Base-by-base conservation (phyloP, 225 moss, liverwort and hornwort species). In the Bryum argenteum region DNA sequence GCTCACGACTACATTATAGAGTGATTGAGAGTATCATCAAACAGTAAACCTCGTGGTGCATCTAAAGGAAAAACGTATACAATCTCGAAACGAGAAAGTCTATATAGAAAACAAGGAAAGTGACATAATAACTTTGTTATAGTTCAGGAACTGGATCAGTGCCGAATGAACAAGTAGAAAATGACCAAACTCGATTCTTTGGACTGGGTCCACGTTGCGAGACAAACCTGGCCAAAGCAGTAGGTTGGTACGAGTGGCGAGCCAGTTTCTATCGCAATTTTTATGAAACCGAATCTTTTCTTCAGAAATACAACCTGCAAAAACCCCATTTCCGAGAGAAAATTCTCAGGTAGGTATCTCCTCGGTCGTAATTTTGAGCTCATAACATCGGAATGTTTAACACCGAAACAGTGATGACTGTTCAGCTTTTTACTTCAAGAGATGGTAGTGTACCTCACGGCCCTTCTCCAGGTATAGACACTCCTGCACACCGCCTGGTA, bases 401-500 rank as follows among this genome's bases (percentile, higher is more conserved):
- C 43, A 45, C 11, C 37, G 45, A 58, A 24, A 67, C 6, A 61
- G 28, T 11, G 39, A 13, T 62, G 16, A 18, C 37, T 22, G 41
- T 66, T 65, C 57, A 28, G 22, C 26, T 54, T 53, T 28, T 3
- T 38, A 13, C 8, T 58, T 54, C 52, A 11, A 65, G 2, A 8
- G 53, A 22, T 74, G 8, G 62, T 70, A 2, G 61, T 50, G 70
- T 45, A 39, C 92, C 95, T 95, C 95, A 52, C 85, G 87, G 42
- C 84, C 89, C 66, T 71, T 11, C 76, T 89, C 66, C 81, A 96
- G 70, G 78, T 77, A 93, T 4, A 94, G 78, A 68, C 86, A 86
- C 86, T 97, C 94, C 68, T 89, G 97, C 63, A 97, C 94, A 67
- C 97, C 97, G 66, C 97, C 97, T 42, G 94, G 97, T 60, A 86